Base-by-base conservation (phyloP, 2,329 filamentous ascomycete genomes). In the Trichoderma lentiforme region DNA sequence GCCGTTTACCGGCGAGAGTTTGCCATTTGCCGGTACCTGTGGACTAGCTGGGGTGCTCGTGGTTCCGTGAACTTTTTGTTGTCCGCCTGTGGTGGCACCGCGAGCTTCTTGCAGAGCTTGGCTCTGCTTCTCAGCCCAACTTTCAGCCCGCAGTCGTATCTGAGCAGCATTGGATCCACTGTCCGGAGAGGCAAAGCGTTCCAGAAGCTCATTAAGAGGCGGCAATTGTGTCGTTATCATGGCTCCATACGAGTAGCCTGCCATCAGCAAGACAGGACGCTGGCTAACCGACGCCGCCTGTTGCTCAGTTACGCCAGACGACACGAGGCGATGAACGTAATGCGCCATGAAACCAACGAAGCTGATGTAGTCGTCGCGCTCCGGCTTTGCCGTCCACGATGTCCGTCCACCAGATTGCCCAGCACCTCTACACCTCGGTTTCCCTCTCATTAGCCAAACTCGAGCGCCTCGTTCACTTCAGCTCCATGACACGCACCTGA, bases 231-330 rank as follows among this genome's bases (percentile, higher is more conserved):
- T 90, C 2, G 93, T 90, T 51, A 98, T 88, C 78, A 97, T 87
- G 5, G 94, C 93, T 57, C 96, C 96, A 80, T 98, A 98, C 0
- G 94, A 97, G 80, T 98, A 98, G 14, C 95, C 95, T 2, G 88
- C 91, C 7, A 96, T 84, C 6, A 97, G 77, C 3, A 90, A 78
- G 62, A 84, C 70, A 3, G 81, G 82, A 2, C 74, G 75, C 3
- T 71, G 56, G 18, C 39, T 66, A 2, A 70, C 65, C 7, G 32
- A 9, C 24, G 24, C 7, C 12, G 30, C 3, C 26, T 18, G 32
- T 11, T 61, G 14, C 26, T 71, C 67, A 6, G 61, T 9, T 26
- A 28, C 6, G 24, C 36, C 3, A 71, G 70, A 2, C 66, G 65
- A 56, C 74, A 86, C 82, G 72, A 94, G 83, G 70, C 85, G 83